phyloP scores from a whole-genome alignment of 2,329 filamentous ascomycete genomes.

The Plectosphaerella cucumerina region DNA sequence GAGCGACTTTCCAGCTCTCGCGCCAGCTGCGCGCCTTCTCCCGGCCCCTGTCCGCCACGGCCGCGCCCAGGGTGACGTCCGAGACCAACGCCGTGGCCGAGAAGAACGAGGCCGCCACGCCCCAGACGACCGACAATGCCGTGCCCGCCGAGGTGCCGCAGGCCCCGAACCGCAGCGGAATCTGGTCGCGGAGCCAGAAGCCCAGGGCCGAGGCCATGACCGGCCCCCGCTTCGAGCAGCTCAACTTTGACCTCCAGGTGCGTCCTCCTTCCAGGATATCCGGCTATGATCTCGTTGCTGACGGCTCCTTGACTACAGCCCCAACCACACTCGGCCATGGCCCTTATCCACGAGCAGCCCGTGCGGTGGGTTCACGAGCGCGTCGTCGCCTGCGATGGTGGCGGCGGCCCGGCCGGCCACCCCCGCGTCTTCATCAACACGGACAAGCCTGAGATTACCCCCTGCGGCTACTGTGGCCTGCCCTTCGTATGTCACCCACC shows the following conservation, averaged over 20 bases:
- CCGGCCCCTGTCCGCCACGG: slow-evolving; percentile 45
- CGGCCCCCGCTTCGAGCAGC: slow-evolving; percentile 95
- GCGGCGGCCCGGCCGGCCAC: slow-evolving; percentile 85
- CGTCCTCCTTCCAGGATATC: slow-evolving; percentile 17
- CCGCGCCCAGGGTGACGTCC: slow-evolving; percentile 13
- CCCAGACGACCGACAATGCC: slow-evolving; percentile 38
- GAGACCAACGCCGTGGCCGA: slow-evolving; percentile 37
- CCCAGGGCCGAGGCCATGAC: slow-evolving; percentile 81
- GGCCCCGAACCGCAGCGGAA: slow-evolving; percentile 76
- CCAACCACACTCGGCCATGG: slow-evolving; percentile 83
- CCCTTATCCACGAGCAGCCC: slow-evolving; percentile 92
- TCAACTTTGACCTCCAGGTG: slow-evolving; percentile 89
- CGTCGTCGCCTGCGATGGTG: slow-evolving; percentile 84
- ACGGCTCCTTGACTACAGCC: slow-evolving; percentile 56
- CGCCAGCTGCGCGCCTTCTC: slow-evolving; percentile 38
- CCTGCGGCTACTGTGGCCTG: slow-evolving; percentile 88
- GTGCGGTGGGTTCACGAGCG: slow-evolving; percentile 86
- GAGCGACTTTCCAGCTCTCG: slow-evolving; percentile 36
- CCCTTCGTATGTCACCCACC: slow-evolving; percentile 68
- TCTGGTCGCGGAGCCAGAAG: slow-evolving; percentile 86
- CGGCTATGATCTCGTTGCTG: slow-evolving; percentile 3
- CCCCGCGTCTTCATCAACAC: slow-evolving; percentile 96
- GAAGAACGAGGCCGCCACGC: slow-evolving; percentile 35
- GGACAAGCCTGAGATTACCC: slow-evolving; percentile 90
- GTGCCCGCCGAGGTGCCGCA: slow-evolving; percentile 56